A percentile compares a stretch with the other conserved stretches of the same genome.
These are phyloP conservation scores for Elaeis guineensis DNA, from an alignment of 176 grass and related monocot species.

Conservation along the genomic window DNA sequence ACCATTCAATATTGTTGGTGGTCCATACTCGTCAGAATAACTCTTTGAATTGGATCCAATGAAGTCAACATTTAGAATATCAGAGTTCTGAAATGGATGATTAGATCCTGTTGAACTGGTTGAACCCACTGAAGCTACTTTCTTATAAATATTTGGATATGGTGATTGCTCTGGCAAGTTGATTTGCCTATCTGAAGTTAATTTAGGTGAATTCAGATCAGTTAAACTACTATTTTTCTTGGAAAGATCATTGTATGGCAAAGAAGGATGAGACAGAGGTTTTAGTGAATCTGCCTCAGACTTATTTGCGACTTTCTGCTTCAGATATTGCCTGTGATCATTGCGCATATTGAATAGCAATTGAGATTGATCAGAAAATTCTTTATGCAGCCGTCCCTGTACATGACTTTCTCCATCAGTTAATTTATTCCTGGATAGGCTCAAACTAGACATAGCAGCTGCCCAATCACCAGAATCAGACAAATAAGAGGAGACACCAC, in stretches of 20 bases:
- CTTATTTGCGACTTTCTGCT: conserved; percentile 28
- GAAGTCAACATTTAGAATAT: conserved; percentile 37
- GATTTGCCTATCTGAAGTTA: conserved; percentile 38
- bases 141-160: conserved; percentile 38
- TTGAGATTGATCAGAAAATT: conserved; percentile 42
- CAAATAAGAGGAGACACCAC: conserved; percentile 22
- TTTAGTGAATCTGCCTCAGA: conserved; percentile 29
- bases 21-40: conserved; percentile 30
- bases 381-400: conserved; percentile 37
- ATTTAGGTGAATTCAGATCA: conserved; percentile 26
- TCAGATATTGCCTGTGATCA: conserved; percentile 38
- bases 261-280: conserved; percentile 5
- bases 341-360: conserved; percentile 33
- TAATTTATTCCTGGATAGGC: conserved; percentile 38
- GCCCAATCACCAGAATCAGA: conserved; percentile 38
- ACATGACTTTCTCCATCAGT: conserved; percentile 36
- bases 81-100: conserved; percentile 40
- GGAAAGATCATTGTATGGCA: conserved; percentile 35
- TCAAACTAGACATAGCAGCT: conserved; percentile 50
- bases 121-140: conserved; percentile 38
- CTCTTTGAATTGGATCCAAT: conserved; percentile 25
- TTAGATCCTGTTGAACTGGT: conserved; percentile 28
- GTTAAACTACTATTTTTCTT: conserved; percentile 35
- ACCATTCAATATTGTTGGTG: conserved; percentile 41
- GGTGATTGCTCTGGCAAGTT: conserved; percentile 39